Base-by-base conservation (phyloP, 257 asterid genomes). In the Echium plantagineum region DNA sequence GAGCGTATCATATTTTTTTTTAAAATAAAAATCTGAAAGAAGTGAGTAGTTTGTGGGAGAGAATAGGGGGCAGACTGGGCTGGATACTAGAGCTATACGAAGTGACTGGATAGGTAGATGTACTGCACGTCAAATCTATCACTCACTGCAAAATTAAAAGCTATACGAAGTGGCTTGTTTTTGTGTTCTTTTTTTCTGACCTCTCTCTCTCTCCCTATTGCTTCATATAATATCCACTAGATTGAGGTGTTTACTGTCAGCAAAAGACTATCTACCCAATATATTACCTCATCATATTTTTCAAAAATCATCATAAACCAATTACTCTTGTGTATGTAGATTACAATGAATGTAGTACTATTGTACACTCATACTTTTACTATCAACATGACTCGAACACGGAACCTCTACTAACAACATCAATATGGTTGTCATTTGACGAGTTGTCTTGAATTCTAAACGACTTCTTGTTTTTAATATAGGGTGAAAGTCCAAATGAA, bases 71-170 rank as follows among this genome's bases (percentile, higher is more conserved):
- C 15, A 52, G 62, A 24, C n/a, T n/a, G n/a, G n/a, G n/a, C 60
- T 55, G 63, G 57, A 65, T 55, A 26, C 32, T 65, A 63, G 81
- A 63, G 66, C 71, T 74, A 81, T 74, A 75, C 72, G 87, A 81
- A 74, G 78, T 81, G 91, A 81, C 80, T 74, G 76, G 67, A 83
- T 70, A 75, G 74, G 67, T 80, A 74, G 81, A 69, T 65, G 61
- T 73, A 67, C 68, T 67, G 69, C 72, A 72, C 74, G 71, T 78
- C 91, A 77, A 70, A 79, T 81, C 85, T 64, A 66, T 19, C 57
- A 38, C 61, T 2, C 7, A 59, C 70, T 22, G 66, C 63, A 67
- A 71, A 60, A 35, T 65, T 61, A 42, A 74, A 74, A 77, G 70
- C 68, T 57, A 52, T n/a, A n/a, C n/a, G n/a, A n/a, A n/a, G n/a